Base-by-base conservation (phyloP, 2,329 filamentous ascomycete genomes). In the Diaporthe citri region DNA sequence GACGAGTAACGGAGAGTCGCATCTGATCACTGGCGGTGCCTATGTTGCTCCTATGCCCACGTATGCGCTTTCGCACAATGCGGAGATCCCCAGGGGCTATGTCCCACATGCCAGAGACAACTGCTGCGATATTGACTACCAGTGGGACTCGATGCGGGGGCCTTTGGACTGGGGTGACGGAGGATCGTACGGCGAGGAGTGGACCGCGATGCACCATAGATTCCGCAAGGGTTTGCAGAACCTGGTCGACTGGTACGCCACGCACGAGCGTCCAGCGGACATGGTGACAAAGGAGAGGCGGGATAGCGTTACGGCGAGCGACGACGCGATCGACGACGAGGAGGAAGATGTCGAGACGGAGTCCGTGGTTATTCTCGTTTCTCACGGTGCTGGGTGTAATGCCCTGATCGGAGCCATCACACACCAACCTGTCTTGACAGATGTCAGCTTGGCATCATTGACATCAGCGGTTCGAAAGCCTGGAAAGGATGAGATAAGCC, bases 341-440 rank as follows among this genome's bases (percentile, higher is more conserved):
- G 87, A 89, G 2, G 89, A 91, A 0, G 90, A 93, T 20, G 90
- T 92, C 31, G 88, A 92, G 46, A 88, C 91, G 1, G 94, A 97
- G 79, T 90, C 95, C 1, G 92, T 98, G 1, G 87, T 99, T 22
- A 88, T 99, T 55, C 85, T 99, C 10, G 94, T 99, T 31, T 98
- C 97, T 0, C 97, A 99, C 81, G 96, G 96, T 34, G 97, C 97
- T 20, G 97, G 97, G 52, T 98, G 96, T 84, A 99, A 99, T 85
- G 97, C 97, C 3, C 85, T 99, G 59, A 96, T 99, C 77, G 95
- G 96, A 17, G 95, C 95, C 36, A 90, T 99, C 77, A 97, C 96
- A 0, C 94, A 96, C 76, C 94, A 98, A 80, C 96, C 97, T 0
- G 95, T 97, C 0, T 88, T 99, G 20, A 91, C 97, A 80, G 96